Evolutionary conservation across 352 stramenopile species (phyloP), one percentile per base, ranked within the genome.

Genomic region (Globisporangium ultimum): DNA sequence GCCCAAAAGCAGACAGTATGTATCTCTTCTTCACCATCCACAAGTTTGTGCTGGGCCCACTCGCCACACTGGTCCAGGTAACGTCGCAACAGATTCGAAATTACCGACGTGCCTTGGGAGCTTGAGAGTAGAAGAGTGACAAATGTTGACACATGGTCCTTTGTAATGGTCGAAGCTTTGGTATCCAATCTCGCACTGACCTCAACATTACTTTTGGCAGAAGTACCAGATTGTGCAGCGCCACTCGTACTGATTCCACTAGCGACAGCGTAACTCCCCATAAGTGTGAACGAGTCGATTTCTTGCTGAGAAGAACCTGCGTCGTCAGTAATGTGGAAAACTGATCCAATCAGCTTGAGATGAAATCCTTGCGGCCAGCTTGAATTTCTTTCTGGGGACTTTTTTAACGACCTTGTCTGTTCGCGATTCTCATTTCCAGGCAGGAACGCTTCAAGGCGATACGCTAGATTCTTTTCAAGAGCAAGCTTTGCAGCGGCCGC

Each of bases 51-150:
- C 8, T 87, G 55, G 22, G 67, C 68, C 80, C 80, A 91, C 22
- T 71, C 45, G 11, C 80, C 80, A 18, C 76, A 89, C 52, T 89
- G 78, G 43, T 91, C 85, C 10, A 91, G 66, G 43, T 73, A 86
- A 13, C 32, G 32, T 17, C 24, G 46, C 43, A 66, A 24, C 4
- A 66, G 22, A 45, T 45, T 45, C 40, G 40, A 18, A 45, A 45
- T n/a, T 9, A 20, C n/a, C 21, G 43, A 34, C 1, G 41, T 45
- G 2, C 51, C 21, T 11, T 45, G 40, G 46, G 22, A 9, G 20
- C 12, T n/a, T 50, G 36, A 21, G 1, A 20, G 17, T 42, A 53
- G 21, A 45, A 42, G 36, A 40, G 42, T 32, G 13, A 69, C 42
- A 42, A 72, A 72, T 8, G 45, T 45, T 12, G 57, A 48, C 20